Percentiles rank a stretch among this genome's conserved stretches.
phyloP scores from a whole-genome alignment of 306 rosid genomes.

The Acacia crassicarpa region DNA sequence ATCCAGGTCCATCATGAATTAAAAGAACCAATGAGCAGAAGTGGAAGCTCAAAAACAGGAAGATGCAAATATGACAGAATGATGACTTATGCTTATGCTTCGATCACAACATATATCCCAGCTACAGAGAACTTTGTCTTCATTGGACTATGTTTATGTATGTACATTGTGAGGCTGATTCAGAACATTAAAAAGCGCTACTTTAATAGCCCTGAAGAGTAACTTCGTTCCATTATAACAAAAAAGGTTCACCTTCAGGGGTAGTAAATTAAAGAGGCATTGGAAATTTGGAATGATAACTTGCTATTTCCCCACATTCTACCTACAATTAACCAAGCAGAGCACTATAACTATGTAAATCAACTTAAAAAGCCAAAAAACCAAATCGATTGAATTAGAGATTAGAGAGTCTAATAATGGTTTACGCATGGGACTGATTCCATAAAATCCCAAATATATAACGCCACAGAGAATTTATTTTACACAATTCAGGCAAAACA shows the following conservation, averaged over 20 bases:
- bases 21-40: background rate
- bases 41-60: background rate
- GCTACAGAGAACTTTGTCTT: background rate
- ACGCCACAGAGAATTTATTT: background rate
- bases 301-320: background rate
- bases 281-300: background rate
- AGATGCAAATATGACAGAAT: background rate
- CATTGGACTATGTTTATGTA: background rate
- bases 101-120: background rate
- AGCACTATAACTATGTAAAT: slow-evolving; percentile 14
- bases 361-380: background rate
- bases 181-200: background rate
- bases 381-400: background rate
- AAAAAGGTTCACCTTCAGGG: background rate
- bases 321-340: background rate
- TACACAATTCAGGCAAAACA: background rate
- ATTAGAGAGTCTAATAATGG: background rate
- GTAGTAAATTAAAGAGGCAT: background rate
- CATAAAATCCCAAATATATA: slow-evolving; percentile 12
- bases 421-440: background rate
- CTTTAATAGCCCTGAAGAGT: background rate
- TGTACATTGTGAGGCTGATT: background rate
- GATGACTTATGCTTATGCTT: background rate
- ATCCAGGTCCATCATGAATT: background rate
- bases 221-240: background rate